Base-by-base conservation (phyloP, 441 rosid species). In the Gossypium aridum region DNA sequence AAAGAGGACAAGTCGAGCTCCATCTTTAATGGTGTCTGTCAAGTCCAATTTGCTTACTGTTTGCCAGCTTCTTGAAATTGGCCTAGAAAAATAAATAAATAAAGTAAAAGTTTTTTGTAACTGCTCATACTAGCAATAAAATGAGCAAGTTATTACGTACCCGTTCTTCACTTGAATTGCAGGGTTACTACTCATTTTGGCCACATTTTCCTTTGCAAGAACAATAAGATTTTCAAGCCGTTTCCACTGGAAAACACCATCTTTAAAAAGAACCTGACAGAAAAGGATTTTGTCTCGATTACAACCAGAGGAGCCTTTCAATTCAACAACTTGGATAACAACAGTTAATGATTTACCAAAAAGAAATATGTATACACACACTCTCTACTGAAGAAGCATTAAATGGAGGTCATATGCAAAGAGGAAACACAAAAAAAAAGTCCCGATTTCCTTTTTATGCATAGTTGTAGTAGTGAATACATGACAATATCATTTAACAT, bases 181-280 rank as follows among this genome's bases (percentile, higher is more conserved):
- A 26, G 99, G 99, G 80, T 92, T 94, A 79, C 87, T 90, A 89
- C 93, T 94, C 98, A 92, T 92, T 85, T 81, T 90, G 65, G 96
- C 88, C 60, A 92, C 97, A 54, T 94, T 92, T 85, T 94, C 97
- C 83, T 94, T 92, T 14, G 98, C 99, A 82, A 94, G 98, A 62
- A 85, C 82, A 81, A 91, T 90, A 14, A 94, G 96, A 75, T 94
- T 94, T 86, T 89, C 98, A 12, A 92, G 96, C 81, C 96, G 89
- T 82, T 91, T 89, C 98, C 99, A 92, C 78, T 92, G 98, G 86
- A 94, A 94, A 80, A 88, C 79, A 43, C 92, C 93, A 75, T 90
- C 97, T 85, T 92, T 94, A 64, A 94, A 92, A 76, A 90, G 84
- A 85, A 94, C 97, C 98, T 91, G 80, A 56, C 14, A 37, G 64